Base-by-base conservation (phyloP, 345 rosid species). In the Gynandropsis gynandra region DNA sequence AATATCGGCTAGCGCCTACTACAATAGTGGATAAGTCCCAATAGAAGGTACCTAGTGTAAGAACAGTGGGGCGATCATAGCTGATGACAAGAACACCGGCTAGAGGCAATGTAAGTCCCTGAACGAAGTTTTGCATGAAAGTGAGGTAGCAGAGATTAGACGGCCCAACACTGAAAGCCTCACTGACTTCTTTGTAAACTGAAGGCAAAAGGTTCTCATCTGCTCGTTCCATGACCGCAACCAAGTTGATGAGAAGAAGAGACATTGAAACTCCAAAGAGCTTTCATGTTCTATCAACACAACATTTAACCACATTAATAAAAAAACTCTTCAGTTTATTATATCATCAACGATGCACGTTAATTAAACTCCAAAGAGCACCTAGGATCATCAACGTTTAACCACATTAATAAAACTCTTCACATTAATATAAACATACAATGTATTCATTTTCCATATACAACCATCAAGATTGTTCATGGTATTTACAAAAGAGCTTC, bases 11-110 rank as follows among this genome's bases (percentile, higher is more conserved):
- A 16, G 67, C 76, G 17, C 95, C 96, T 35, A 92, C 98, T 0
- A 93, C 98, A 58, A 95, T 93, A 45, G 98, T 92, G 1, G 98
- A 92, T 40, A 92, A 42, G 41, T 96, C 93, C 98, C 98, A 92
- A 68, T 82, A 84, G 4, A 92, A 52, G 47, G 85, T 92, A 50
- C 96, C 98, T 1, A 84, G 79, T 0, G 98, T 82, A 56, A 87
- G 89, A 68, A 90, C 85, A 0, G 79, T 68, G n/a, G 12, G 96
- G 98, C 96, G 92, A 54, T 87, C 93, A 54, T 84, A 72, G 65
- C 69, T 87, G 49, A 87, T 65, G 48, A 75, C 95, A 15, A 90
- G 76, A 49, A 90, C 79, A 16, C 98, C 98, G 0, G 98, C 96
- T 58, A 87, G 47, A 10, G 96, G 98, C 0, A 96, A 90, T 4